Percentiles rank a stretch among this genome's conserved stretches.
These are phyloP conservation scores for Lactarius deliciosus DNA, from an alignment of 768 basidiomycete species.

Conservation along the genomic window DNA sequence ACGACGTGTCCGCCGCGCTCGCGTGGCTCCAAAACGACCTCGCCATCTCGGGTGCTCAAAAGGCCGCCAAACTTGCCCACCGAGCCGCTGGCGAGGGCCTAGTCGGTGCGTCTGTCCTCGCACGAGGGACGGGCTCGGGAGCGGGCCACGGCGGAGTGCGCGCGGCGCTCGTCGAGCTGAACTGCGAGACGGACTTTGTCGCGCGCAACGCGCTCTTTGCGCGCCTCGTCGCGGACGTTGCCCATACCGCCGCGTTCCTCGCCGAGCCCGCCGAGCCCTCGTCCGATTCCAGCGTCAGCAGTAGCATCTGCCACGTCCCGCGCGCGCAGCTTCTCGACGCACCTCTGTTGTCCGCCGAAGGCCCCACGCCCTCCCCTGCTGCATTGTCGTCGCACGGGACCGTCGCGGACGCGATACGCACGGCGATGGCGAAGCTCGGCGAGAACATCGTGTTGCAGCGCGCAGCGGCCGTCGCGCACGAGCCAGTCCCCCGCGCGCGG, in stretches of 20 bases:
- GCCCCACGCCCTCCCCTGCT: background rate
- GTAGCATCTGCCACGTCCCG: constrained; percentile 47
- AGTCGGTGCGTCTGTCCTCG: constrained; percentile 72
- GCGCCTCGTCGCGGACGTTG: constrained; percentile 31
- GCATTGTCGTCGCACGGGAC: constrained; percentile 41
- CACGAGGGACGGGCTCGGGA: constrained; percentile 51
- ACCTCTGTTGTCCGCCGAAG: constrained; percentile 55
- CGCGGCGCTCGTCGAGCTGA: constrained; percentile 87
- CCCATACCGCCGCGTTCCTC: constrained; percentile 79
- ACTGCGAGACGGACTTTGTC: constrained; percentile 98
- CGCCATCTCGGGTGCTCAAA: constrained; percentile 65
- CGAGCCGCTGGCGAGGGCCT: constrained; percentile 76
- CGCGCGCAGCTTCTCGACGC: constrained; percentile 58
- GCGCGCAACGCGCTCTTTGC: constrained; percentile 82
- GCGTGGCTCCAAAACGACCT: constrained; percentile 81
- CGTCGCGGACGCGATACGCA: constrained; percentile 62
- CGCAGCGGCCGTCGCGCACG: constrained; percentile 38
- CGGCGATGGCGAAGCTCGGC: constrained; percentile 72
- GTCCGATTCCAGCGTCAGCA: constrained; percentile 31
- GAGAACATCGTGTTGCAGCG: constrained; percentile 75
- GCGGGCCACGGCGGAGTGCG: constrained; percentile 51
- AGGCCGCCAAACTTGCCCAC: constrained; percentile 81
- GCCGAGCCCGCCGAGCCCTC: constrained; percentile 40
- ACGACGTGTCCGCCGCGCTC: constrained; percentile 72
- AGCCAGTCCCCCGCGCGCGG: constrained; percentile 32